phyloP scores from a whole-genome alignment of 164 flowering plant species.

The Cinnamomum micranthum region DNA sequence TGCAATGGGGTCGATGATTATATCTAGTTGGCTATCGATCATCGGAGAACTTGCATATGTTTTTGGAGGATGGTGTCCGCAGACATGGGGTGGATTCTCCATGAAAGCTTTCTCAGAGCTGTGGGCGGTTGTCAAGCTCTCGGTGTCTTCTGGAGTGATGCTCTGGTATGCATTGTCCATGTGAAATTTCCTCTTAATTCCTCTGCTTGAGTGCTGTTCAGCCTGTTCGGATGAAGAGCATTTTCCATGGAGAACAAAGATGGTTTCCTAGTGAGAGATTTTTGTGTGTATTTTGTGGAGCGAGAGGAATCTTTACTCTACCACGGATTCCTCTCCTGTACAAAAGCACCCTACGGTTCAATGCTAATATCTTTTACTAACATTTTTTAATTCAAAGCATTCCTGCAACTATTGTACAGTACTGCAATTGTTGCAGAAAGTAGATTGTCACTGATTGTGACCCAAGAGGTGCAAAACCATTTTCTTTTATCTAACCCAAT shows the following conservation, averaged over 20 bases:
- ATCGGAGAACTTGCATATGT: conserved; percentile 54
- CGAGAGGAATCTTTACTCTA: too few species aligned
- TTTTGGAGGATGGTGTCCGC: conserved; percentile 51
- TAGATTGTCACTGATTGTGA: too few species aligned
- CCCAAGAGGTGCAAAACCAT: too few species aligned
- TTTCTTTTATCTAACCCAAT: too few species aligned
- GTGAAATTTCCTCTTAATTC: too few species aligned
- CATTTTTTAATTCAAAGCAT: too few species aligned
- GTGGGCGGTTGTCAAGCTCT: conserved; percentile 53
- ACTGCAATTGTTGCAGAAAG: background rate
- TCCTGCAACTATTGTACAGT: too few species aligned
- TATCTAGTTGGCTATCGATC: conserved; percentile 55
- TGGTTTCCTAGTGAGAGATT: conserved; percentile 5
- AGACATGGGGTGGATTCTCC: conserved; percentile 56
- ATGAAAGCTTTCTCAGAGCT: conserved; percentile 43
- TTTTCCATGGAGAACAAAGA: background rate
- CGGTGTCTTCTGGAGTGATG: conserved; percentile 59
- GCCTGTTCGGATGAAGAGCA: background rate
- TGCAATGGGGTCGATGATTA: conserved; percentile 57
- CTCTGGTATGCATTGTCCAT: conserved; percentile 34
- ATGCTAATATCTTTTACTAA: too few species aligned
- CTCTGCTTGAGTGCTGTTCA: background rate
- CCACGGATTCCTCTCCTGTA: too few species aligned
- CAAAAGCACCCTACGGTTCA: too few species aligned
- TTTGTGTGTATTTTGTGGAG: conserved; percentile 8